A percentile compares a stretch with the other conserved stretches of the same genome.
Conservation (phyloP, 2,329 filamentous ascomycete genomes). For the Apiospora phragmitis region DNA sequence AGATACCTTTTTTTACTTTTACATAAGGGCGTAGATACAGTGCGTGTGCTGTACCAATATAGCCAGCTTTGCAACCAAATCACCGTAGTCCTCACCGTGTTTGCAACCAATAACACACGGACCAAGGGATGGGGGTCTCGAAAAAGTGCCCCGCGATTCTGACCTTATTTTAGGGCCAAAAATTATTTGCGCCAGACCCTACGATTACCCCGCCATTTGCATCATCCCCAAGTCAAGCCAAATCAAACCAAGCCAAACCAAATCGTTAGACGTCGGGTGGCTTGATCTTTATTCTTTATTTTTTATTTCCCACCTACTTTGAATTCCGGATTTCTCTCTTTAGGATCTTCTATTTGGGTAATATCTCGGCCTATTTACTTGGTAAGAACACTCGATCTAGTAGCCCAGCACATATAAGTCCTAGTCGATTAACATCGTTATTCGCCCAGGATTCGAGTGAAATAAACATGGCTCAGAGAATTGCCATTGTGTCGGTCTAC, state of each 20-base stretch:
- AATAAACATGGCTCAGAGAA: constrained; percentile 43
- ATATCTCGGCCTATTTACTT: neutral
- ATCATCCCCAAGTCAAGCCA: neutral
- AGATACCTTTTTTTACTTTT: neutral
- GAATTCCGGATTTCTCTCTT: neutral
- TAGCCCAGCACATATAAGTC: neutral
- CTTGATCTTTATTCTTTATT: neutral
- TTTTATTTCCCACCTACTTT: neutral
- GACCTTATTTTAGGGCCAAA: neutral
- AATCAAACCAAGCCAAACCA: neutral
- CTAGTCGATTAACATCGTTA: neutral
- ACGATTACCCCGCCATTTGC: constrained; percentile 1
- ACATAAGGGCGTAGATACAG: neutral
- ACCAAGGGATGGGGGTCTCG: neutral
- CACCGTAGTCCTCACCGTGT: neutral
- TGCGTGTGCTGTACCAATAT: neutral
- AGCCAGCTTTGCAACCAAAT: too few relatives aligned
- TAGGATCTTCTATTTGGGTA: neutral
- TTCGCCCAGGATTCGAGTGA: neutral
- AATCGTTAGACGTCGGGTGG: neutral
- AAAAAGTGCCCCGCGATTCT: constrained; percentile 14
- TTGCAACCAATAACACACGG: neutral
- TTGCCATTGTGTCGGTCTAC: constrained; percentile 95
- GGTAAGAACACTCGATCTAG: neutral
- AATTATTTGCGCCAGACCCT: constrained; percentile 8